A percentile compares a stretch with the other conserved stretches of the same genome.
These are phyloP conservation scores for Leccinum aurantiacum DNA, from an alignment of 768 basidiomycete species.

Conservation along the genomic window DNA sequence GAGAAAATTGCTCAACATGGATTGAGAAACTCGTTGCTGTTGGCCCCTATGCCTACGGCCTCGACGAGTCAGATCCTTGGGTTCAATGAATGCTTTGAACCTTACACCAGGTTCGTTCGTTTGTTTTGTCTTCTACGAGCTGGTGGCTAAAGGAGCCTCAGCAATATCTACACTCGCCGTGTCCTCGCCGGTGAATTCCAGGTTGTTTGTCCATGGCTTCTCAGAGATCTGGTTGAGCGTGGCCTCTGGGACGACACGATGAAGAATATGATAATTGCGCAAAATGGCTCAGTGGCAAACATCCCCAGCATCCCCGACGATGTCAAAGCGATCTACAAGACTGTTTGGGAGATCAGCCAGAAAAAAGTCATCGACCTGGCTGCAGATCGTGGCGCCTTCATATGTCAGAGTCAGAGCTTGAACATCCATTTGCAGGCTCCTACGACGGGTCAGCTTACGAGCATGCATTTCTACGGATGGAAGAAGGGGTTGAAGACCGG, in stretches of 20 bases:
- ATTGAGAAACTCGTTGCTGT: conserved; percentile 84
- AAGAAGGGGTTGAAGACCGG: conserved; percentile 98
- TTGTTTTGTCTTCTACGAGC: not conserved
- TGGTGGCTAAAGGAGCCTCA: conserved; percentile 31
- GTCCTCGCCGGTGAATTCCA: conserved; percentile 99
- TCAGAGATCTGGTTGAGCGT: conserved; percentile 95
- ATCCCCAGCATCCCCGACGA: conserved; percentile 87
- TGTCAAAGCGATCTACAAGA: conserved; percentile 98
- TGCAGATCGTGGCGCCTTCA: conserved; percentile 98
- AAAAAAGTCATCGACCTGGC: conserved; percentile 98
- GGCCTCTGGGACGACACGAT: conserved; percentile 97
- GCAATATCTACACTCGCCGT: conserved; percentile 98
- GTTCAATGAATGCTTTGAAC: conserved; percentile 98
- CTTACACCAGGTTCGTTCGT: conserved; percentile 84
- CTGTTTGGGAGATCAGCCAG: conserved; percentile 99
- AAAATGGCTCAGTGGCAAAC: conserved; percentile 86
- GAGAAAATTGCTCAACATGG: conserved; percentile 80
- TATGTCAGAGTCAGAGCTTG: conserved; percentile 93
- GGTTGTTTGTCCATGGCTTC: conserved; percentile 97
- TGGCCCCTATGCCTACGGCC: conserved; percentile 99
- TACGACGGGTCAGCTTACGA: conserved; percentile 87
- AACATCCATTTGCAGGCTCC: conserved; percentile 92
- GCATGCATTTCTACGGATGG: conserved; percentile 99
- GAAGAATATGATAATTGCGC: conserved; percentile 99
- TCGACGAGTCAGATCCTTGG: conserved; percentile 98